Evolutionary conservation across 108 stramenopile genomes (phyloP).

Genomic region (Stephanodiscus minutulus): DNA sequence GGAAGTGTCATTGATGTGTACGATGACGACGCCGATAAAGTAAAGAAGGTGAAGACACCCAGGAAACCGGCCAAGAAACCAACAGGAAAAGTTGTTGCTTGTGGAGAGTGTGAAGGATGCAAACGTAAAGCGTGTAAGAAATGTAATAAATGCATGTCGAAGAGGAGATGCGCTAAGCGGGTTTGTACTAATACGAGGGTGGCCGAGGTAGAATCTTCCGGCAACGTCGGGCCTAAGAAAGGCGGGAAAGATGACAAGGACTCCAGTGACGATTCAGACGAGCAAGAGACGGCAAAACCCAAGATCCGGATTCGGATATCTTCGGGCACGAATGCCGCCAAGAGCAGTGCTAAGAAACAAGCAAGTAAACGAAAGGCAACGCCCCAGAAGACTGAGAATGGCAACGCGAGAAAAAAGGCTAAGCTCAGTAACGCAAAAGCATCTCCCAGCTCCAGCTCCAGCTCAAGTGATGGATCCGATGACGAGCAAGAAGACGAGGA

Average conservation of each 20-base stretch:
- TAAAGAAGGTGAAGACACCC: constrained; percentile 30
- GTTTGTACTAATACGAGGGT: constrained; percentile 22
- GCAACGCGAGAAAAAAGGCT: constrained; percentile 27
- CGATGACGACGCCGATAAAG: constrained; percentile 53
- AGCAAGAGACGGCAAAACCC: constrained; percentile 38
- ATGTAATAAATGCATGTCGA: constrained; percentile 43
- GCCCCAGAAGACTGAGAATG: constrained; percentile 7
- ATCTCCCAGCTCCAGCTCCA: constrained; percentile 5
- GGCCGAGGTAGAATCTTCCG: constrained; percentile 1
- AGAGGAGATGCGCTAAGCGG: constrained; percentile 37
- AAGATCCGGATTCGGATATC: constrained; percentile 58
- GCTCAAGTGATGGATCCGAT: constrained; percentile 15
- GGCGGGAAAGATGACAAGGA: constrained; percentile 28
- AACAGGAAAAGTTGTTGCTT: constrained; percentile 41
- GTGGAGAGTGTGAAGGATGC: constrained; percentile 59
- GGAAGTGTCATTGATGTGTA: constrained; percentile 74
- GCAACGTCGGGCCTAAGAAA: background rate
- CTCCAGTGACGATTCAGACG: constrained; percentile 32
- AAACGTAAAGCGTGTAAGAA: constrained; percentile 51
- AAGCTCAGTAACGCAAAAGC: constrained; percentile 20
- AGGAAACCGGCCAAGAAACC: constrained; percentile 30
- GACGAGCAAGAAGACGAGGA: constrained; percentile 23
- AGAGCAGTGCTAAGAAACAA: constrained; percentile 18
- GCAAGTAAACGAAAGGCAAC: constrained; percentile 27
- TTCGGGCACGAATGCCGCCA: constrained; percentile 9